phyloP scores from a whole-genome alignment of 176 grass and related monocot genomes.

The Lolium multiflorum region DNA sequence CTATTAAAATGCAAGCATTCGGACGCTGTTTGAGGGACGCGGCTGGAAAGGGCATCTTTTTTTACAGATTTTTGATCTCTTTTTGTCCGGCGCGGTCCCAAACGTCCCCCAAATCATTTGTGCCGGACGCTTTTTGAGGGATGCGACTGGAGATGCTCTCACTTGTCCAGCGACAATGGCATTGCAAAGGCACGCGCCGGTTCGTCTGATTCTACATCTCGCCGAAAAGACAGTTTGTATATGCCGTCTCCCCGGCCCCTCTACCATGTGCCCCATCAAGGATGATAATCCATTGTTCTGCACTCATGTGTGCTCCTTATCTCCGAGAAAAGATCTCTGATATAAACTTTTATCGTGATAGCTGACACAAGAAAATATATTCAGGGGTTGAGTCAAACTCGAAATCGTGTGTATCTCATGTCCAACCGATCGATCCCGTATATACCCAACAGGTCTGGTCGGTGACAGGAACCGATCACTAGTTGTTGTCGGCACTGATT shows the following conservation, averaged over 20 bases:
- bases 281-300: neutral
- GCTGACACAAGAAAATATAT: neutral
- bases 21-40: too few species aligned
- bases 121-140: too few species aligned
- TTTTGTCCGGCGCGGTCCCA: too few species aligned
- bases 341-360: neutral
- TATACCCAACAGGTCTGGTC: neutral
- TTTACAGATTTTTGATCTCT: too few species aligned
- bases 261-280: neutral
- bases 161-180: too few species aligned
- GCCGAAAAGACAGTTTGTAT: neutral
- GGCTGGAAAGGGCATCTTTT: too few species aligned
- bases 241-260: neutral
- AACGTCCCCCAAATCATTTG: too few species aligned
- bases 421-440: neutral
- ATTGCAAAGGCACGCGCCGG: neutral
- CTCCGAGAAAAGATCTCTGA: neutral
- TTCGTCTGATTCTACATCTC: neutral
- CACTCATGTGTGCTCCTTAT: neutral
- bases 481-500: neutral
- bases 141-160: too few species aligned
- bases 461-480: neutral
- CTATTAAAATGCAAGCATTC: too few species aligned
- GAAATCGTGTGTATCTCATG: conserved; percentile 1
- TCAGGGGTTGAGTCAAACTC: neutral